Conservation (phyloP, 306 rosid species). For the Delonix regia region DNA sequence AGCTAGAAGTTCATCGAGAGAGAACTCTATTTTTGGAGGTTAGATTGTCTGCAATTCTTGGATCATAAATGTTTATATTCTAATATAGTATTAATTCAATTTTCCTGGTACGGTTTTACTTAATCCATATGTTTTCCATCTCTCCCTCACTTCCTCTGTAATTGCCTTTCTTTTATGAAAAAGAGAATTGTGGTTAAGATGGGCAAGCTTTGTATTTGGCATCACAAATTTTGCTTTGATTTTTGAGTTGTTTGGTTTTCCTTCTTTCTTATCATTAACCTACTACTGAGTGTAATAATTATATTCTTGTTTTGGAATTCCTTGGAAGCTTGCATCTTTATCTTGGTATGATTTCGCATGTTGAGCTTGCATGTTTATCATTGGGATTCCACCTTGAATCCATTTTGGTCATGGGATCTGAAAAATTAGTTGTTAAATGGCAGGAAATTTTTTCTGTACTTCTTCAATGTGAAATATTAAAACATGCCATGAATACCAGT, state of each 20-base stretch:
- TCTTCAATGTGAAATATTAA: background rate
- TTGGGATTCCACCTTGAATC: slow-evolving; percentile 22
- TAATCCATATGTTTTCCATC: slow-evolving; percentile 23
- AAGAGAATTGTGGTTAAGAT: slow-evolving; percentile 28
- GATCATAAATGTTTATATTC: slow-evolving; percentile 16
- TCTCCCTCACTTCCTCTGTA: slow-evolving; percentile 7
- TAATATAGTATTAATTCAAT: slow-evolving; percentile 2
- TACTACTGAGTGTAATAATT: background rate
- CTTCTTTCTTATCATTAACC: slow-evolving; percentile 1
- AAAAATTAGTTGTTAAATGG: slow-evolving; percentile 18
- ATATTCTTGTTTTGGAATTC: background rate
- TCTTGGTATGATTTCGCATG: slow-evolving; percentile 2
- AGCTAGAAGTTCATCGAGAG: slow-evolving; percentile 84
- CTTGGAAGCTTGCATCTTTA: slow-evolving; percentile 8
- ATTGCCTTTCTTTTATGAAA: too few relatives aligned
- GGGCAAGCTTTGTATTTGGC: slow-evolving; percentile 16
- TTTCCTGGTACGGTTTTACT: background rate
- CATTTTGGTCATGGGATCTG: slow-evolving; percentile 21
- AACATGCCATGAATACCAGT: slow-evolving; percentile 2
- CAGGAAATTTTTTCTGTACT: background rate
- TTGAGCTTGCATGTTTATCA: background rate
- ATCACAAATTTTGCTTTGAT: slow-evolving; percentile 3
- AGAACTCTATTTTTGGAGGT: slow-evolving; percentile 87
- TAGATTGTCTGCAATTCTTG: slow-evolving; percentile 47
- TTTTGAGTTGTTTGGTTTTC: slow-evolving; percentile 11